Percentiles rank a stretch among this genome's conserved stretches.
phyloP scores from a whole-genome alignment of 306 rosid genomes.

The Prunus armeniaca region DNA sequence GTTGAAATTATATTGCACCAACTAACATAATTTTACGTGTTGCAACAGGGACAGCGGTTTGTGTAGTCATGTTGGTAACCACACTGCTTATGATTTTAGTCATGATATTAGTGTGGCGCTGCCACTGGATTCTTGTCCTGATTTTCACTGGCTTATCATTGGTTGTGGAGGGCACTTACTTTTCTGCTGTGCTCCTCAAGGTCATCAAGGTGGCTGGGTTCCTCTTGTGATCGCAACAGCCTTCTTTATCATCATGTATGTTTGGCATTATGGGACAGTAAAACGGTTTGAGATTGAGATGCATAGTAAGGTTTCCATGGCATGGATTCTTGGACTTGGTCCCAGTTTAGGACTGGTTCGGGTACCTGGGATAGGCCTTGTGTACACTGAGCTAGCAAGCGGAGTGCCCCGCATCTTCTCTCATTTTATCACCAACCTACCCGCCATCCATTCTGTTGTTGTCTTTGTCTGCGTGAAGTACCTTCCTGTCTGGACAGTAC shows the following conservation, averaged over 20 bases:
- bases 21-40: constrained; percentile 16
- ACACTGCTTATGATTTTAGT: constrained; percentile 85
- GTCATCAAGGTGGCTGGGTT: constrained; percentile 97
- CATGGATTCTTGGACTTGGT: constrained; percentile 98
- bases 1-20: constrained; percentile 5
- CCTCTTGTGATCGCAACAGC: constrained; percentile 86
- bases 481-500: constrained; percentile 92
- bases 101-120: constrained; percentile 96
- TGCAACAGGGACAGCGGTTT: constrained; percentile 88
- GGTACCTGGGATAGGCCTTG: constrained; percentile 90
- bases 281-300: constrained; percentile 86
- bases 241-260: constrained; percentile 74
- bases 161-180: constrained; percentile 79
- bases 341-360: constrained; percentile 96
- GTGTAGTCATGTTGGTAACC: constrained; percentile 86
- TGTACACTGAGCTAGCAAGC: constrained; percentile 80
- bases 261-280: constrained; percentile 90
- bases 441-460: constrained; percentile 92
- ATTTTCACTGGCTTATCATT: constrained; percentile 67
- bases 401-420: constrained; percentile 79
- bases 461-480: constrained; percentile 89
- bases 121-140: constrained; percentile 84
- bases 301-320: constrained; percentile 95
- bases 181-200: constrained; percentile 86
- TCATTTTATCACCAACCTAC: constrained; percentile 84